These are phyloP conservation scores for Suillus subalutaceus DNA, from an alignment of 768 basidiomycete species.

Conservation along the genomic window DNA sequence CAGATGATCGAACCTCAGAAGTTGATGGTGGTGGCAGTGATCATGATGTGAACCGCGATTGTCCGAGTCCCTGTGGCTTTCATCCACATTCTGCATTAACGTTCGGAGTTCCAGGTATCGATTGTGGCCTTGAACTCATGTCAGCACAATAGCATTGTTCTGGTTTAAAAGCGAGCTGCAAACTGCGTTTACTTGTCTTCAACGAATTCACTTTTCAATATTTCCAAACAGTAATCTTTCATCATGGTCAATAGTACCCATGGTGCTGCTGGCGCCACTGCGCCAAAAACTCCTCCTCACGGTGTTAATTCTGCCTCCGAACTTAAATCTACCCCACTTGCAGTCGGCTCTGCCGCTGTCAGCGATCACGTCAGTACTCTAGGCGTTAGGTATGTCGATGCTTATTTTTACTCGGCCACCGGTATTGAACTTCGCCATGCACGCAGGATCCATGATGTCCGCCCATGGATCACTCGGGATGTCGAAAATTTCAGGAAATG, in stretches of 20 bases:
- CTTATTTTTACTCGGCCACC: neutral
- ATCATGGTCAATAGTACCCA: neutral
- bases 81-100: neutral
- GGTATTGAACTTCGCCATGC: neutral
- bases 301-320: neutral
- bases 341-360: neutral
- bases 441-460: neutral
- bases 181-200: neutral
- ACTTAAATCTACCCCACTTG: neutral
- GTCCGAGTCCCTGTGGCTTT: neutral
- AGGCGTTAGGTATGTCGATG: neutral
- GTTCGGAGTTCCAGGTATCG: neutral
- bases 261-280: neutral
- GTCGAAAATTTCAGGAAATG: neutral
- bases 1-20: too few relatives aligned
- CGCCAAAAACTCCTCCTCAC: neutral
- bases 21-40: neutral
- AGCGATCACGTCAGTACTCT: neutral
- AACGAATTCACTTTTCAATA: neutral
- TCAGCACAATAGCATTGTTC: neutral
- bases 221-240: neutral
- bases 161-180: neutral
- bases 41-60: too few relatives aligned
- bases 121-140: neutral
- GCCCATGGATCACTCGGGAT: conserved; percentile 1